A percentile compares a stretch with the other conserved stretches of the same genome.
These are phyloP conservation scores for Arabidopsis hybrid DNA, from an alignment of 441 rosid genomes.

Conservation along the genomic window DNA sequence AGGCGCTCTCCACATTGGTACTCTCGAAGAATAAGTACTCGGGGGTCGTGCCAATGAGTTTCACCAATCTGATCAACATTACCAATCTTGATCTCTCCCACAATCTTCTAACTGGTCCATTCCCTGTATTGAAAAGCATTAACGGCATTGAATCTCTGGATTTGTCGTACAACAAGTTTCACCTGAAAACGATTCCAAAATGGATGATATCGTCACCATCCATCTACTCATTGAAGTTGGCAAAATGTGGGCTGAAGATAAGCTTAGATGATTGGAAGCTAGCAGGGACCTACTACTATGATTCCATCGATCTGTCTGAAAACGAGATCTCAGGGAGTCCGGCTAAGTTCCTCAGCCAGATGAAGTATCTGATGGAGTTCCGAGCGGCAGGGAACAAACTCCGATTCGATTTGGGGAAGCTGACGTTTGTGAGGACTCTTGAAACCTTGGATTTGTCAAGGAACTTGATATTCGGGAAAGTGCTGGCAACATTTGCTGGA, in stretches of 20 bases:
- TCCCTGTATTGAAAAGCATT: slow-evolving; percentile 54
- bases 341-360: background rate
- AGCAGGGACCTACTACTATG: background rate
- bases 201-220: slow-evolving; percentile 69
- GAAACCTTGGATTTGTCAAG: slow-evolving; percentile 6
- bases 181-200: slow-evolving; percentile 58
- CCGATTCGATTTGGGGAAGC: background rate
- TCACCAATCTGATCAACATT: slow-evolving; percentile 62
- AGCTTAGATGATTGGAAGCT: slow-evolving; percentile 61
- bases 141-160: slow-evolving; percentile 35
- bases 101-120: slow-evolving; percentile 58
- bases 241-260: slow-evolving; percentile 67
- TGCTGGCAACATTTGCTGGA: slow-evolving; percentile 57
- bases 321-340: background rate
- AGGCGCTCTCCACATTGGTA: slow-evolving; percentile 57
- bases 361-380: background rate
- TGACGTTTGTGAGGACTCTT: background rate
- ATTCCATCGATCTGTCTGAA: background rate
- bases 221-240: slow-evolving; percentile 62
- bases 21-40: slow-evolving; percentile 58
- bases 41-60: slow-evolving; percentile 58
- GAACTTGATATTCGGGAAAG: slow-evolving; percentile 64
- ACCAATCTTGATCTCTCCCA: slow-evolving; percentile 50
- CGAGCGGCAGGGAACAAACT: background rate
- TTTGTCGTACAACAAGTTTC: slow-evolving; percentile 61